A percentile compares a stretch with the other conserved stretches of the same genome.
Evolutionary conservation across 225 moss, liverwort and hornwort genomes (phyloP).

Genomic region (Neckera pumila): DNA sequence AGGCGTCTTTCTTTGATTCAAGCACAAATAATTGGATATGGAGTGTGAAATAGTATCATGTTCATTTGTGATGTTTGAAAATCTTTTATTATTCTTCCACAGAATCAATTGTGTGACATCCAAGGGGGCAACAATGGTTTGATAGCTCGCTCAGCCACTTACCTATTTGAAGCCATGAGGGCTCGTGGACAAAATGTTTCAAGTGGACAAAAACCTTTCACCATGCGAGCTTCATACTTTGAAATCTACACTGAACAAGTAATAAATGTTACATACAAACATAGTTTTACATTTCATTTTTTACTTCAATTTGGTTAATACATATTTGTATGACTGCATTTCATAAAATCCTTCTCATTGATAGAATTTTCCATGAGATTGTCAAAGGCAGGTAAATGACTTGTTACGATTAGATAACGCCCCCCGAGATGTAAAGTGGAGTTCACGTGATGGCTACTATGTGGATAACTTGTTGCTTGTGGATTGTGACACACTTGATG

Average conservation of each 20-base stretch:
- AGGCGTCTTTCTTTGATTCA: too few relatives aligned
- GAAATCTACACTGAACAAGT: conserved; percentile 96
- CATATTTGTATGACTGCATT: background rate
- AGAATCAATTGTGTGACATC: conserved; percentile 22
- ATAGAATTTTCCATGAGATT: background rate
- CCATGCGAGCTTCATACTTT: conserved; percentile 83
- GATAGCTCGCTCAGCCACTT: conserved; percentile 67
- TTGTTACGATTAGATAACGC: conserved; percentile 71
- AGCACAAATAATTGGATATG: too few relatives aligned
- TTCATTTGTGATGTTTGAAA: background rate
- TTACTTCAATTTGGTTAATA: background rate
- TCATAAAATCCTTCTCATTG: background rate
- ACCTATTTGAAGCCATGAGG: conserved; percentile 68
- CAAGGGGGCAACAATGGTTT: conserved; percentile 51
- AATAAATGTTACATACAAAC: background rate
- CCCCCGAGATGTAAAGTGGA: conserved; percentile 89
- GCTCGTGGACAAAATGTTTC: conserved; percentile 15
- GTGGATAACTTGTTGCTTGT: conserved; percentile 80
- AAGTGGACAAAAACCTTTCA: conserved; percentile 41
- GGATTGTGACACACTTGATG: conserved; percentile 81
- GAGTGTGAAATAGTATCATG: too few relatives aligned
- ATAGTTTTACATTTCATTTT: background rate
- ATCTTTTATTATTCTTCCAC: background rate
- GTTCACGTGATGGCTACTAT: conserved; percentile 76
- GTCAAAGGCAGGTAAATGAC: conserved; percentile 78